Evolutionary conservation across 306 rosid species (phyloP), one percentile per base, ranked within the genome.

Genomic region (Sphenostylis stenocarpa): DNA sequence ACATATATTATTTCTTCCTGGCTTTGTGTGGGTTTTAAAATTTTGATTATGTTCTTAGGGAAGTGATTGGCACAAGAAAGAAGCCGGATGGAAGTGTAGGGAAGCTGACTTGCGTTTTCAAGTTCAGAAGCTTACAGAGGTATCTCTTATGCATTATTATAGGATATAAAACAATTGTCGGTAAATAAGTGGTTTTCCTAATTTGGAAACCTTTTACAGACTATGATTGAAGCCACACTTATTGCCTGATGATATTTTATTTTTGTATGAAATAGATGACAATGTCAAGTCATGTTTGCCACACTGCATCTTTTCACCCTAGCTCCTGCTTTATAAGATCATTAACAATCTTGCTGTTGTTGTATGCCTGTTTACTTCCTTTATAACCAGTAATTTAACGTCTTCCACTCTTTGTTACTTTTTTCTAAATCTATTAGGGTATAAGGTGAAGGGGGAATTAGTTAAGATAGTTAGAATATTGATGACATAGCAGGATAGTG

Each of bases 11-110:
- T 73, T 66, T 41, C 75, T 57, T 33, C 43, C 66, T 48, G 47
- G 34, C 28, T 43, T 19, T 52, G 3, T 47, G 29, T 45, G 77
- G 57, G 15, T n/a, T 23, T 43, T 44, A 31, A 28, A 38, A 2
- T 41, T 41, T 41, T 41, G 45, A 41, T 44, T 80, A 19, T 77
- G 49, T 81, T 72, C 44, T 71, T 71, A 94, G 97, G 86, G 41
- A 56, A 87, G 82, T 73, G 72, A 77, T 70, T 92, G 97, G 93
- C 41, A 47, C 69, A 87, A 73, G 67, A 88, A 84, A 79, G 97
- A 89, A 85, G 89, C 84, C 16, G 67, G 78, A 56, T 90, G 97
- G 96, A 24, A 16, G 75, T 82, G 70, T 62, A 64, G 10, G 67
- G 91, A 88, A 82, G 75, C 84, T 77, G 86, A 72, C 68, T 72